Base-by-base conservation (phyloP, 441 rosid genomes). In the Gossypium davidsonii region DNA sequence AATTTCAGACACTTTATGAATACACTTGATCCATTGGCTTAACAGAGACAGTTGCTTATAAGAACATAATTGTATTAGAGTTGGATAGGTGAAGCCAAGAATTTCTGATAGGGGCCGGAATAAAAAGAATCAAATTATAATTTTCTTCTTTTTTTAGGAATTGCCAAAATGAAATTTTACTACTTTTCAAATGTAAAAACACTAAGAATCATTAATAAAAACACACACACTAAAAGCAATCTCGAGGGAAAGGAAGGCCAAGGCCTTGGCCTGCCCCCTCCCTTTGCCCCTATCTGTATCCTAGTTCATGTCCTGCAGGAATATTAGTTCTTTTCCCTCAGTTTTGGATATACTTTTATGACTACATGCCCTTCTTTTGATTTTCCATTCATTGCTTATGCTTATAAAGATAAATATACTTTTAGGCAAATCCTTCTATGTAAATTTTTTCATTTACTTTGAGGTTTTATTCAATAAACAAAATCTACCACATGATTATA, bases 251-350 rank as follows among this genome's bases (percentile, higher is more conserved):
- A 52, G 17, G 3, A 2, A 9, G 2, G 57, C 23, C 18, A 20
- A 20, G 57, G 21, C 57, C 57, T 20, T 52, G 57, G 57, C 21
- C 57, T 52, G 18, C 23, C 57, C 57, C 57, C 20, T 52, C 10
- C 57, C 57, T 52, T 52, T 17, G 20, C 9, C 23, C 23, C 10
- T 37, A 37, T 52, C n/a, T 57, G 31, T 21, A 21, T 9, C 26
- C 26, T 21, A 23, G 61, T 21, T 23, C n/a, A 59, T 59, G 64
- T 59, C 64, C 14, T 2, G 64, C 64, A 59, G 64, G 18, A 59
- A 28, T 25, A 51, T 67, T 49, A 67, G 59, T 48, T 67, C 9
- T 49, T 67, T 67, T 49, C 51, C 58, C 58, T 49, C 59, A 67
- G 71, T 67, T 67, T 67, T 1, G n/a, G 59, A 49, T 49, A 1